Evolutionary conservation across 495 filamentous ascomycete species (phyloP), one percentile per base, ranked within the genome.

Genomic region (Penicillium ucsense): DNA sequence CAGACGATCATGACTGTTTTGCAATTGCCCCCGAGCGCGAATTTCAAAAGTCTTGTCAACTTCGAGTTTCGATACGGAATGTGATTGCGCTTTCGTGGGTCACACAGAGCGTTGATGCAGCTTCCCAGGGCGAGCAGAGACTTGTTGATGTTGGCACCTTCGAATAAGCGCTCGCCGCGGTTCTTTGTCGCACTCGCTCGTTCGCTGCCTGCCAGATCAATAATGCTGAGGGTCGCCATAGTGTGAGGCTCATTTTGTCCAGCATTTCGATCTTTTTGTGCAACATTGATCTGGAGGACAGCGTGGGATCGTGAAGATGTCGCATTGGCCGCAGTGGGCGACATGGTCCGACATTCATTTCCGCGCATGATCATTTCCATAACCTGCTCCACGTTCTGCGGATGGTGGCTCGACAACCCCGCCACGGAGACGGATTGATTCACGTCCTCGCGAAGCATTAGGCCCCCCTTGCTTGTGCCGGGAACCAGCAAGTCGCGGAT

Each of bases 1-100:
- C 92, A 99, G 32, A 99, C 92, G 57, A 99, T 99, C 92, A 99
- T 99, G 56, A 99, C 92, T 8, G 92, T 99, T 71, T 87, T 90
- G 72, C 92, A 99, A 62, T 99, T 99, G 3, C 92, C 92, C 38
- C 92, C 92, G 2, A 99, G 77, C 3, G 89, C 94, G 68, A 99
- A 99, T 54, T 99, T 99, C 29, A 99, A 79, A 1, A 99, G 72
- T 37, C 92, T 85, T 3, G 92, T 99, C 41, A 99, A 81, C 58
- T 97, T 99, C 32, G 90, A 96, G 67, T 99, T 96, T 48, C 92
- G 81, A 69, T 99, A 99, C 2, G 92, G 92, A 8, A 99, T 84
- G 60, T 99, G 92, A 54, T 94, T 94, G 46, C 79, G 82, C 71
- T 94, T 95, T 33, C 85, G 80, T 12, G 87, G 82, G 63, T 99